These are phyloP conservation scores for Choanephora cucurbitarum DNA, from an alignment of 371 early-diverging fungal genomes.

Conservation along the genomic window DNA sequence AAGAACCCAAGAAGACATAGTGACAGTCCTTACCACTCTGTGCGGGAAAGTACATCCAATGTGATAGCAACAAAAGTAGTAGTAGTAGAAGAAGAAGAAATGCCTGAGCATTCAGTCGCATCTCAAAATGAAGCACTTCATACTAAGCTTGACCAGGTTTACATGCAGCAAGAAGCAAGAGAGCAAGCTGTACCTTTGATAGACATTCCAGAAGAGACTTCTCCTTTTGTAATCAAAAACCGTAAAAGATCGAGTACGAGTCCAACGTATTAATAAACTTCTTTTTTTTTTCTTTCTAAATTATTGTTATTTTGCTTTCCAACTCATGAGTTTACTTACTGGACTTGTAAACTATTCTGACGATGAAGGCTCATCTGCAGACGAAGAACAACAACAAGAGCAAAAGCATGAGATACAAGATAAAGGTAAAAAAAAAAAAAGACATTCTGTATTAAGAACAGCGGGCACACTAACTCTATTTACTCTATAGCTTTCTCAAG, in stretches of 20 bases:
- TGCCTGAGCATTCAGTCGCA: too few relatives aligned
- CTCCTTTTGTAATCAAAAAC: conserved; percentile 6
- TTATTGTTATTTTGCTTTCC: too few relatives aligned
- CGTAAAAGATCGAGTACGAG: conserved; percentile 22
- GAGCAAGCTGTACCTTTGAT: conserved; percentile 5
- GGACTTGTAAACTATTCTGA: conserved; percentile 43
- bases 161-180: conserved; percentile 5
- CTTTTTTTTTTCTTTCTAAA: not conserved
- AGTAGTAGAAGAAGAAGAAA: not conserved
- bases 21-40: conserved; percentile 18
- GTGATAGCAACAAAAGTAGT: not conserved
- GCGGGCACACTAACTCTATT: too few relatives aligned
- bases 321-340: conserved; percentile 26
- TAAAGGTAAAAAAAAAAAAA: not conserved
- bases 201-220: too few relatives aligned
- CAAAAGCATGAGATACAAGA: conserved; percentile 1
- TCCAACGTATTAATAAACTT: conserved; percentile 6
- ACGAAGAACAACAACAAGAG: conserved; percentile 16
- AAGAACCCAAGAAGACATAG: conserved; percentile 24
- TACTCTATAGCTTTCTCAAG: too few relatives aligned
- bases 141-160: not conserved
- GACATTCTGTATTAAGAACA: too few relatives aligned
- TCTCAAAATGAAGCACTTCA: conserved; percentile 9
- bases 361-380: conserved; percentile 30
- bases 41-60: not conserved